Base-by-base conservation (phyloP, 352 stramenopile genomes). In the Phytophthora constricta region DNA sequence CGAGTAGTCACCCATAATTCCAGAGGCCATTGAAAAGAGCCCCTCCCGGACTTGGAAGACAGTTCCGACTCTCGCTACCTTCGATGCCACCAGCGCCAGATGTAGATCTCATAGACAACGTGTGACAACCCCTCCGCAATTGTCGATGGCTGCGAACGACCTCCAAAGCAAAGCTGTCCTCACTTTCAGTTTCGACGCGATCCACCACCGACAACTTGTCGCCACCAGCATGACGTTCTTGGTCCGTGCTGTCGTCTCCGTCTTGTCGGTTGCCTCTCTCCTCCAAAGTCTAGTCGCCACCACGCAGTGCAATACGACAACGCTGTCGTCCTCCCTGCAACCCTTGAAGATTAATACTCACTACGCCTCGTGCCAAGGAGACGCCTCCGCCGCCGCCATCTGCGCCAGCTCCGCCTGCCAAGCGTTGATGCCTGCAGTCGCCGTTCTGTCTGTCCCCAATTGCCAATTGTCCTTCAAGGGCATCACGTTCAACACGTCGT, bases 391-490 rank as follows among this genome's bases (percentile, higher is more conserved):
- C 8, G 64, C 57, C 16, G 43, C 56, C 4, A 55, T 72, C 33
- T 72, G 64, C 20, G 57, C 50, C 33, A 67, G 64, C 19, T 55
- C 64, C 16, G 28, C 50, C 1, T 72, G 64, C 43, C 20, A 62
- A 31, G 41, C 50, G 8, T 43, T 72, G 27, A 57, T 67, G 41
- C 7, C 28, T 13, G 25, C 31, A 4, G 33, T 72, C 5, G 33
- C 64, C 20, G 4, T 19, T 10, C 50, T 72, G 5, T 17, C 58
- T 13, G 50, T 72, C 0, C 57, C 64, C 22, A 14, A 27, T 7
- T 72, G 64, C 16, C 31, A 67, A 55, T 7, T 72, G 19, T 42
- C 50, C 3, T 39, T 62, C 49, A 67, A 72, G 33, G 57, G 51
- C 25, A 23, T 67, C 31, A 16, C 5, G 5, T 70, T 74, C 60